These are phyloP conservation scores for Penicillium soppii DNA, from an alignment of 495 filamentous ascomycete species.

Conservation along the genomic window DNA sequence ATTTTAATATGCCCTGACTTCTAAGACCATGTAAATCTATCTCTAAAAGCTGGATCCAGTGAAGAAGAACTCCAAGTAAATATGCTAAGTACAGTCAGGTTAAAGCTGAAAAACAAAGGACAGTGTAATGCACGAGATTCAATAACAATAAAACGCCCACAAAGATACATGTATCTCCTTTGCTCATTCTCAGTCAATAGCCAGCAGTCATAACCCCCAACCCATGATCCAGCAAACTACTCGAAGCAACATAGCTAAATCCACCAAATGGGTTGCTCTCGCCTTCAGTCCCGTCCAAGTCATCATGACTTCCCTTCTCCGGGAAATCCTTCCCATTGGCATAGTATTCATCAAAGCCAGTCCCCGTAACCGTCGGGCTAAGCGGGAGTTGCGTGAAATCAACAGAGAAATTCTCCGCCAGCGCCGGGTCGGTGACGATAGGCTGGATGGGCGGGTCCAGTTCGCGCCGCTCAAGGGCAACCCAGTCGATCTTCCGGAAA, in stretches of 20 bases:
- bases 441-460: conserved; percentile 84
- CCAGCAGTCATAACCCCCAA: conserved; percentile 29
- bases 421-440: conserved; percentile 87
- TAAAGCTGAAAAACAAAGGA: not conserved
- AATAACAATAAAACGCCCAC: not conserved
- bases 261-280: conserved; percentile 84
- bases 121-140: not conserved
- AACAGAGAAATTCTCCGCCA: conserved; percentile 89
- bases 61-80: not conserved
- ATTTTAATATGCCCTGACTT: no score
- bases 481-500: conserved; percentile 96
- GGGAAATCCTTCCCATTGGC: conserved; percentile 26
- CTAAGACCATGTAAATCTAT: no score
- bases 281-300: conserved; percentile 20
- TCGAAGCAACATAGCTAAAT: conserved; percentile 92
- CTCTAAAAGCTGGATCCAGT: no score
- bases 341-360: conserved; percentile 36
- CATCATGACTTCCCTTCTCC: not conserved
- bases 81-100: not conserved
- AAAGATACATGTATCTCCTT: not conserved
- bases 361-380: conserved; percentile 60
- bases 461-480: conserved; percentile 71
- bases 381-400: conserved; percentile 86
- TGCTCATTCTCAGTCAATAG: conserved; percentile 6
- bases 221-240: conserved; percentile 72